Evolutionary conservation across 1,284 basidiomycete genomes (phyloP).

Genomic region (Neolentinus lepideus): DNA sequence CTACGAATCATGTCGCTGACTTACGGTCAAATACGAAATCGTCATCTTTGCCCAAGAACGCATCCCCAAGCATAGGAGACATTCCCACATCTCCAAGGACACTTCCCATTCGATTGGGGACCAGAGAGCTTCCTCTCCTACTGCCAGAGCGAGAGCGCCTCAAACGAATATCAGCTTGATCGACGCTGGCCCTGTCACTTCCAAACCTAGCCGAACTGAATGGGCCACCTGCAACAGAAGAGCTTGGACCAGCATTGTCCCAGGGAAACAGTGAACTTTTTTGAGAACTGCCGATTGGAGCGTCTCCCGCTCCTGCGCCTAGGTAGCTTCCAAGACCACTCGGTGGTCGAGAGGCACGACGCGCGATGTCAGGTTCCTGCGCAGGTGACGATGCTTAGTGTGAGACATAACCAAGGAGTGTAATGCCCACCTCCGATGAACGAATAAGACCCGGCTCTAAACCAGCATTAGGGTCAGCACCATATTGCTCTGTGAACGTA

Average conservation of each 20-base stretch:
- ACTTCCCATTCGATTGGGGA: conserved; percentile 3
- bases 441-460: conserved; percentile 28
- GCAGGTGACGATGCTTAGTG: conserved; percentile 9
- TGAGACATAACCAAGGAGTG: background rate
- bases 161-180: conserved; percentile 42
- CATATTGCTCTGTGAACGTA: background rate
- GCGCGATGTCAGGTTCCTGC: conserved; percentile 75
- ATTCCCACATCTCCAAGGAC: conserved; percentile 28
- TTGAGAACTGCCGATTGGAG: conserved; percentile 42
- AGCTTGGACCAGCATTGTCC: conserved; percentile 68
- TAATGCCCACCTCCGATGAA: conserved; percentile 56
- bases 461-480: background rate
- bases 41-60: conserved; percentile 37
- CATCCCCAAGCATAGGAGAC: conserved; percentile 39
- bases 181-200: conserved; percentile 40
- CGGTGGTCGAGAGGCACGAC: conserved; percentile 46
- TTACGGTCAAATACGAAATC: conserved; percentile 62
- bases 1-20: conserved; percentile 8
- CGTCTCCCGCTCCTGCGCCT: conserved; percentile 29
- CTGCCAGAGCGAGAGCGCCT: conserved; percentile 11
- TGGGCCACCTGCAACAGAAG: conserved; percentile 37
- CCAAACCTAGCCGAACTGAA: conserved; percentile 28
- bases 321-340: conserved; percentile 41
- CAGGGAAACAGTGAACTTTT: conserved; percentile 70
- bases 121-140: conserved; percentile 40